Base-by-base conservation (phyloP, 2,329 filamentous ascomycete genomes). In the Botrytis tulipae region DNA sequence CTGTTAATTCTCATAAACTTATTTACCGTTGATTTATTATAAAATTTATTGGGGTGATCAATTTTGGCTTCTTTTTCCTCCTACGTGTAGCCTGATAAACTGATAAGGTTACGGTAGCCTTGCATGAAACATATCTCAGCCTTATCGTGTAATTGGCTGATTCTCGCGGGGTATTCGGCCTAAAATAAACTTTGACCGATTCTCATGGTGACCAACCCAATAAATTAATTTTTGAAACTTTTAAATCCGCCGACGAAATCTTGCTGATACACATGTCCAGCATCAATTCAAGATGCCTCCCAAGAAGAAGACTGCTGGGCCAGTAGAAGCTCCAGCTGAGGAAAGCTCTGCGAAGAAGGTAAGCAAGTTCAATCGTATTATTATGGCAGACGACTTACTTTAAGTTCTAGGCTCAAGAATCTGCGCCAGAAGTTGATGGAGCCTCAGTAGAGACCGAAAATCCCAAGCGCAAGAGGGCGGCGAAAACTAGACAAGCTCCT, bases 391-490 rank as follows among this genome's bases (percentile, higher is more conserved):
- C 10, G 48, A 10, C 65, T 69, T 32, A 73, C 65, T 62, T 14
- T 12, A 61, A 51, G 18, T 35, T 35, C 71, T 42, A 70, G 63
- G 14, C n/a, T 40, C 71, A 69, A 61, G 63, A 73, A 29, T 32
- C 42, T 44, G 63, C 63, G 40, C 62, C 68, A 42, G 61, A 51
- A 40, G 59, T 60, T 35, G 63, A 65, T 32, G 70, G 40, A 18
- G 37, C 71, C 51, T 40, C 63, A 63, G 20, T 71, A 67, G 77
- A 79, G 44, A 37, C 76, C 22, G 37, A 77, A 32, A 80, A 79
- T 73, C 72, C 72, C n/a, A 79, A 78, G 71, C 76, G 77, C 10
- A 75, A 75, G 40, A 74, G 67, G 57, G 75, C 75, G 18, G 57
- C 66, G 29, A 78, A 72, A 62, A 29, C 75, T 16, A 78, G 75